Base-by-base conservation (phyloP, 139 green algal species). In the Asterochloris sp. region DNA sequence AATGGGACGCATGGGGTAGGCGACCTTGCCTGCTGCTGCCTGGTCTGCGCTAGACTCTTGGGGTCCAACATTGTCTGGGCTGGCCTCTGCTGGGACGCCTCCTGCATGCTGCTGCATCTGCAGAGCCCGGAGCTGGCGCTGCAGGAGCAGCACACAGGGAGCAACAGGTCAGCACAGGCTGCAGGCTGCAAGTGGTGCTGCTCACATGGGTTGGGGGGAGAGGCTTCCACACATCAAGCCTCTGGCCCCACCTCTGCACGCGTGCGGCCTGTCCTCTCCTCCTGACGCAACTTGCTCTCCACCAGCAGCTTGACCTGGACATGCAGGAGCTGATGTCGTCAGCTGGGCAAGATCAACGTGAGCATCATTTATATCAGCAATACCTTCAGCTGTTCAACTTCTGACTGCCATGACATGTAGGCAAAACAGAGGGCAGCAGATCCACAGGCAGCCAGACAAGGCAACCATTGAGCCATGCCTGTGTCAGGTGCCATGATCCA, bases 1-100 rank as follows among this genome's bases (percentile, higher is more conserved):
- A 21, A 96, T 93, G 23, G 92, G 91, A 0, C 81, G 84, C 76
- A 95, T 74, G 0, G 89, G 88, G 74, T 87, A 94, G 54, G 74
- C 68, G 47, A 54, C 26, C 19, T 76, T 68, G 13, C 62, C 38
- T 29, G 10, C 38, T 77, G 66, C 66, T 71, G 66, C 66, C 66
- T 26, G 66, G 19, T 71, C 19, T 71, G 17, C 17, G 66, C 66
- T 21, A 71, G 19, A 71, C 19, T 21, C 66, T 71, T 2, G 19
- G 66, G 21, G 4, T 71, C 64, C 66, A 91, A 88, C 60, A 74
- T 62, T 13, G 74, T 75, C 16, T 91, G 78, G 47, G 79, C 87
- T 87, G 87, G 90, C 27, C 84, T 82, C 78, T 85, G 66, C 66
- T 10, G 66, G 66, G 19, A 8, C 66, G 21, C 19, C 17, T 21